These are phyloP conservation scores for Toxoplasma gondii DNA, from an alignment of 169 alveolate species.

Conservation along the genomic window DNA sequence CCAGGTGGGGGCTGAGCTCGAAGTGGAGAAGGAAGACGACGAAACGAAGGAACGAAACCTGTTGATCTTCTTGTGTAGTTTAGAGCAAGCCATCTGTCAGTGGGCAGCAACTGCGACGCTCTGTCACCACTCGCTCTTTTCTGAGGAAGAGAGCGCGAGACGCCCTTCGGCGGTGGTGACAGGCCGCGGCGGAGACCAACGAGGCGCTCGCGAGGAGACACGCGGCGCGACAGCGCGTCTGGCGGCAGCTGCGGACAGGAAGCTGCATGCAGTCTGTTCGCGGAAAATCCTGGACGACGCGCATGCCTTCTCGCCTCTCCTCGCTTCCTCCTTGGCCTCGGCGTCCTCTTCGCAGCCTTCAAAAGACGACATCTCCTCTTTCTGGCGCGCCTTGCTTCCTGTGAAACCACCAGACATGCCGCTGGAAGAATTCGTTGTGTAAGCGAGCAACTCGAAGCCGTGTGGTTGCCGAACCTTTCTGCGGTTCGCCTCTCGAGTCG, in stretches of 20 bases:
- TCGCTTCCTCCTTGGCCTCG: not conserved
- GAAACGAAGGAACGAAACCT: not conserved
- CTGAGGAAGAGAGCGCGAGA: not conserved
- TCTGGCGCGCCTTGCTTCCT: conserved; percentile 41
- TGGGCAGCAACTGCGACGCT: conserved; percentile 7
- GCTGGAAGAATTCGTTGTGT: conserved; percentile 45
- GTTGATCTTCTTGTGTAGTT: not conserved
- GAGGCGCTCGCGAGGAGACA: not conserved
- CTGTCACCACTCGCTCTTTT: not conserved
- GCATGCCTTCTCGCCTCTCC: not conserved
- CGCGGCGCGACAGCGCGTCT: not conserved
- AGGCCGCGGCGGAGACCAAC: not conserved
- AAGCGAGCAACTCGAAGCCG: not conserved
- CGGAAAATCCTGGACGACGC: not conserved
- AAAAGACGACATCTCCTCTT: not conserved
- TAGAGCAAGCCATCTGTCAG: conserved; percentile 8
- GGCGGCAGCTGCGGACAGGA: not conserved
- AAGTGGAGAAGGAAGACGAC: not conserved
- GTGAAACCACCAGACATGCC: conserved; percentile 40
- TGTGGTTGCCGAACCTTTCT: not conserved
- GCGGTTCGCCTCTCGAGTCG: not conserved
- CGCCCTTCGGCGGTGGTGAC: not conserved
- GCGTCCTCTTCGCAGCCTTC: not conserved
- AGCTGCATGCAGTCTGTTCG: no score
- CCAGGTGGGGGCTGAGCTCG: not conserved